These are phyloP conservation scores for Sphagnurus paluster DNA, from an alignment of 1,284 basidiomycete species.

Conservation along the genomic window DNA sequence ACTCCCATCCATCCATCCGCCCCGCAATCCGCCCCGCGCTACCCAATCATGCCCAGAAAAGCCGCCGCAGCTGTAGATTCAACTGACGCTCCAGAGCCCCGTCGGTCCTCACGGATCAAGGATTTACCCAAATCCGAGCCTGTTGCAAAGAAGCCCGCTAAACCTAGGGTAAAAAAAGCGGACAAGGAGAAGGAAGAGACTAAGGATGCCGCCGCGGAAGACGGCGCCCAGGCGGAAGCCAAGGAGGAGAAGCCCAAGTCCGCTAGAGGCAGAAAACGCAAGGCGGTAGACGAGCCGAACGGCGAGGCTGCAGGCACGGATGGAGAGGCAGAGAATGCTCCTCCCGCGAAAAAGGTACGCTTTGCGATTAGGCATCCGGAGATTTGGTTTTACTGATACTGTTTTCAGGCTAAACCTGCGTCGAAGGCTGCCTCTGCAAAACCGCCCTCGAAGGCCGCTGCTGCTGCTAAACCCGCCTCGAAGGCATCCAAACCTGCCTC, in stretches of 20 bases:
- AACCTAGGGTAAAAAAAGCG: slow-evolving; percentile 62
- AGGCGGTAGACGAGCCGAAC: slow-evolving; percentile 41
- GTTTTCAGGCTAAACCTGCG: slow-evolving; percentile 24
- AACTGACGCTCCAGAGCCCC: slow-evolving; percentile 47
- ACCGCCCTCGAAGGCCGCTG: slow-evolving; percentile 38
- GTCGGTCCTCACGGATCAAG: slow-evolving; percentile 74
- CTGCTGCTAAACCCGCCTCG: slow-evolving; percentile 25
- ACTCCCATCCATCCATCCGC: slow-evolving; percentile 16
- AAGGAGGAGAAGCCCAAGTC: slow-evolving; percentile 64
- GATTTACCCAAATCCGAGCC: slow-evolving; percentile 60
- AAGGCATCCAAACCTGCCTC: slow-evolving; percentile 29
- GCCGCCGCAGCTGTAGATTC: slow-evolving; percentile 44
- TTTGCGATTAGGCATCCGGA: slow-evolving; percentile 16
- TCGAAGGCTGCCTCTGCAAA: slow-evolving; percentile 41
- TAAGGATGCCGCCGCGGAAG: too few species aligned
- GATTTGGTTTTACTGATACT: slow-evolving; percentile 27
- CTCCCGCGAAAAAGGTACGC: slow-evolving; percentile 55
- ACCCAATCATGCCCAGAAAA: slow-evolving; percentile 71
- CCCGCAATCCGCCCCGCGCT: slow-evolving; percentile 9
- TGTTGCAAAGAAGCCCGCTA: slow-evolving; percentile 57
- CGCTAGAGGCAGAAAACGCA: slow-evolving; percentile 58
- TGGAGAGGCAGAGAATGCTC: slow-evolving; percentile 33
- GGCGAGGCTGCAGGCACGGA: slow-evolving; percentile 31
- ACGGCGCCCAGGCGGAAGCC: slow-evolving; percentile 39
- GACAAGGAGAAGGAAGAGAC: slow-evolving; percentile 42